A percentile compares a stretch with the other conserved stretches of the same genome.
These are phyloP conservation scores for Aspergillus pseudoterreus DNA, from an alignment of 2,329 filamentous ascomycete species.

Conservation along the genomic window DNA sequence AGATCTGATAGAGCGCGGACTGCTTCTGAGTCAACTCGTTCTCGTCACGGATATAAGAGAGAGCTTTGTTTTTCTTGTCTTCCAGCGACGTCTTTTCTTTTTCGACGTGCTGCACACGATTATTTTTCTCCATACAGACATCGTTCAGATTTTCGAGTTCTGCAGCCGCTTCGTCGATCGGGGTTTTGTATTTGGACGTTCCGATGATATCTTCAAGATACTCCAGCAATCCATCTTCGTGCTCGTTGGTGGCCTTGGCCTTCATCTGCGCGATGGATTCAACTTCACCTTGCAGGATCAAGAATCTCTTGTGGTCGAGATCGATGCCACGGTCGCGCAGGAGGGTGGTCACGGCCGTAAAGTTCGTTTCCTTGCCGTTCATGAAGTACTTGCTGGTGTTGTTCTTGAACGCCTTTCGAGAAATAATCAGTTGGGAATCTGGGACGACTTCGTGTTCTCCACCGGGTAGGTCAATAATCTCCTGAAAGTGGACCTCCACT, in stretches of 20 bases:
- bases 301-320: slow-evolving; percentile 94
- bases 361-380: slow-evolving; percentile 83
- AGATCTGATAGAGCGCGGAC: slow-evolving; percentile 87
- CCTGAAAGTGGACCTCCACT: slow-evolving; percentile 93
- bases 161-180: slow-evolving; percentile 87
- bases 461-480: slow-evolving; percentile 81
- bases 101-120: slow-evolving; percentile 92
- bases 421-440: slow-evolving; percentile 80
- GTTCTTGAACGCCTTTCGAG: slow-evolving; percentile 92
- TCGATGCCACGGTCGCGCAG: slow-evolving; percentile 87
- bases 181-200: slow-evolving; percentile 95
- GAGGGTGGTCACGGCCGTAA: slow-evolving; percentile 83
- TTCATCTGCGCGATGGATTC: slow-evolving; percentile 99
- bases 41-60: slow-evolving; percentile 85
- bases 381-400: slow-evolving; percentile 99
- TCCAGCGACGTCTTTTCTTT: slow-evolving; percentile 92
- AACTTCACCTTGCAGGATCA: slow-evolving; percentile 96
- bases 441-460: slow-evolving; percentile 75
- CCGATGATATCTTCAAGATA: slow-evolving; percentile 99
- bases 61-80: slow-evolving; percentile 92
- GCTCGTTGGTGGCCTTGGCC: slow-evolving; percentile 87
- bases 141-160: slow-evolving; percentile 94
- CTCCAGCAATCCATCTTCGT: slow-evolving; percentile 92
- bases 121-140: slow-evolving; percentile 90
- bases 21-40: slow-evolving; percentile 90